Percentiles rank a stretch among this genome's conserved stretches.
phyloP scores from a whole-genome alignment of 2,329 filamentous ascomycete genomes.

The Endoconidiophora laricicola region DNA sequence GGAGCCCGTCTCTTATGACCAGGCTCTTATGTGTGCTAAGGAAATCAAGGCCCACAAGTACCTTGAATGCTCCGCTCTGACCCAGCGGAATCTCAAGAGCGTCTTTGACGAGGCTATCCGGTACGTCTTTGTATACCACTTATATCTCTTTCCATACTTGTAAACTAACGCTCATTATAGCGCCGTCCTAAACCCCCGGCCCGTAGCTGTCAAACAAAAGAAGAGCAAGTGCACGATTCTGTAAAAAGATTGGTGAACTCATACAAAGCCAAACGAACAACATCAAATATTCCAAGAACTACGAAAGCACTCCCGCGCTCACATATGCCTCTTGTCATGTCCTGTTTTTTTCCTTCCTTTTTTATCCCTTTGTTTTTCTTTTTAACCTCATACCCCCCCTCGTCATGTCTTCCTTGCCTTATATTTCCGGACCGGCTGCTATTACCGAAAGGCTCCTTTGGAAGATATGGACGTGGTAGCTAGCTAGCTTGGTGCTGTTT shows the following conservation, averaged over 20 bases:
- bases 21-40: constrained; percentile 74
- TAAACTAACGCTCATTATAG: constrained; percentile 27
- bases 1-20: constrained; percentile 91
- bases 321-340: too few species aligned
- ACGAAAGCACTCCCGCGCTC: too few species aligned
- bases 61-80: constrained; percentile 91
- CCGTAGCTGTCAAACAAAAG: constrained; percentile 40
- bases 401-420: too few species aligned
- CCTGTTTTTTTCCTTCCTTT: too few species aligned
- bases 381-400: too few species aligned
- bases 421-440: too few species aligned
- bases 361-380: too few species aligned
- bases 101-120: constrained; percentile 98
- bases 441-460: too few species aligned
- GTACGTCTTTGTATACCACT: constrained; percentile 29
- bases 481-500: too few species aligned
- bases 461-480: too few species aligned
- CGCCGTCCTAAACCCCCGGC: constrained; percentile 54
- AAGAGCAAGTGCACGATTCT: constrained; percentile 54
- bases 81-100: constrained; percentile 92
- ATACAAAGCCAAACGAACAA: too few species aligned
- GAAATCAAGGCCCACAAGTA: constrained; percentile 96
- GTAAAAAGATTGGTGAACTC: constrained; percentile 23
- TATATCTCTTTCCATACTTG: not conserved
- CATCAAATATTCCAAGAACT: too few species aligned